Evolutionary conservation across 2,329 filamentous ascomycete genomes (phyloP).

Genomic region (Fusarium siculi): DNA sequence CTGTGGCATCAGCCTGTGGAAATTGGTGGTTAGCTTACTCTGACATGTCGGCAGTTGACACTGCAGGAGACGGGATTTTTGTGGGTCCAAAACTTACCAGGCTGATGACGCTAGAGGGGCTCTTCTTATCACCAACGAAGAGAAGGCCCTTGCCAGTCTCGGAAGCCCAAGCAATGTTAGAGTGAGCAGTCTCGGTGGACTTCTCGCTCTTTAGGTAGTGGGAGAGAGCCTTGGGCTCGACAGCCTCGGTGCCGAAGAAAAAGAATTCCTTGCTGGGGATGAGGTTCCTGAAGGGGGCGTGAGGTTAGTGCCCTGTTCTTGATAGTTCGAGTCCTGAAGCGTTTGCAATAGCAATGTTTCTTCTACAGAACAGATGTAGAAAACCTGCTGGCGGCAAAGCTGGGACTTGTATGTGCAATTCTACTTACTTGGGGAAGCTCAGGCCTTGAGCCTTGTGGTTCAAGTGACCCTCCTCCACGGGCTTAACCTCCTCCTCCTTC

Average conservation of each 20-base stretch:
- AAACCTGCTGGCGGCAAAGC: neutral
- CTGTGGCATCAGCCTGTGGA: slow-evolving; percentile 67
- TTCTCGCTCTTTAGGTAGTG: slow-evolving; percentile 91
- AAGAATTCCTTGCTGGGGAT: slow-evolving; percentile 94
- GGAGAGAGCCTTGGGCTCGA: slow-evolving; percentile 78
- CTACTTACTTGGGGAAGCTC: slow-evolving; percentile 82
- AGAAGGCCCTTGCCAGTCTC: slow-evolving; percentile 96
- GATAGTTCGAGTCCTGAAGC: no score
- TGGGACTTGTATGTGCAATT: neutral
- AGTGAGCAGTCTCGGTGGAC: slow-evolving; percentile 77
- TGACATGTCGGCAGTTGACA: slow-evolving; percentile 33
- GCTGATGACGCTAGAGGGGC: slow-evolving; percentile 84
- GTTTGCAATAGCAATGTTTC: neutral
- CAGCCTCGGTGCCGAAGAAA: slow-evolving; percentile 79
- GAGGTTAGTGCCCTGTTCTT: slow-evolving; percentile 36
- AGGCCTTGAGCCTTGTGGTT: slow-evolving; percentile 91
- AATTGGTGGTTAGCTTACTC: slow-evolving; percentile 13
- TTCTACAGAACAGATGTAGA: neutral
- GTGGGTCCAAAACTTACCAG: slow-evolving; percentile 69
- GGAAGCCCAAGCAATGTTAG: slow-evolving; percentile 87
- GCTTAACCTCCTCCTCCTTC: slow-evolving; percentile 69
- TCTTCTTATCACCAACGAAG: slow-evolving; percentile 88
- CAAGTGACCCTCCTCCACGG: slow-evolving; percentile 83
- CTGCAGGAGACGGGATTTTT: neutral
- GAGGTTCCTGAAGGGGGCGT: slow-evolving; percentile 71